Evolutionary conservation across 441 rosid genomes (phyloP).

Genomic region (Theobroma grandiflorum): DNA sequence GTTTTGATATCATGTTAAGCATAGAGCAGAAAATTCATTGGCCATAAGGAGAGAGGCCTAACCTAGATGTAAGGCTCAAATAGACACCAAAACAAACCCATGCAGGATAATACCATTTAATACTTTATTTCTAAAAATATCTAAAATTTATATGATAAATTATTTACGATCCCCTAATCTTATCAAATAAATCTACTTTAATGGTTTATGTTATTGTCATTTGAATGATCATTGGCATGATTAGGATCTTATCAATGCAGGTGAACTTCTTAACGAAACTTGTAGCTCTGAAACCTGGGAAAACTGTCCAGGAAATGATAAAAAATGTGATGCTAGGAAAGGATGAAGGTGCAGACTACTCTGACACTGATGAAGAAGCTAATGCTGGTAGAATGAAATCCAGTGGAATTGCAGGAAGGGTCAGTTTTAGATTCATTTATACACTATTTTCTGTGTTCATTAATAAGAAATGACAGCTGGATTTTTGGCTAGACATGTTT

Average conservation of each 20-base stretch:
- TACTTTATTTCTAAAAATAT: not conserved
- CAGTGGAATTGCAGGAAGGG: constrained; percentile 78
- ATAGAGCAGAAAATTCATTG: not conserved
- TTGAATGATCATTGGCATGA: constrained; percentile 26
- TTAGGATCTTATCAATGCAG: constrained; percentile 45
- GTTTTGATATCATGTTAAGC: constrained; percentile 7
- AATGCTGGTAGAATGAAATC: constrained; percentile 36
- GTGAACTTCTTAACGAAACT: constrained; percentile 92
- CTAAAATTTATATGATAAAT: not conserved
- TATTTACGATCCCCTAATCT: constrained; percentile 1
- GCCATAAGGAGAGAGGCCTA: not conserved
- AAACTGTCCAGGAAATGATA: constrained; percentile 75
- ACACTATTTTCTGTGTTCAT: not conserved
- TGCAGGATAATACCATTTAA: not conserved
- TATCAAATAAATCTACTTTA: constrained; percentile 3
- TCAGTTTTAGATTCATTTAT: constrained; percentile 37
- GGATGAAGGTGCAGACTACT: constrained; percentile 87
- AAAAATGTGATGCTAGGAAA: constrained; percentile 93
- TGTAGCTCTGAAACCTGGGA: constrained; percentile 92
- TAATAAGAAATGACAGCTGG: not conserved
- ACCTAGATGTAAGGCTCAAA: not conserved
- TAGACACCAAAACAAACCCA: not conserved
- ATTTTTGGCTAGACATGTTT: not conserved
- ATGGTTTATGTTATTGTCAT: not conserved
- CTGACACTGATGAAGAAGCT: constrained; percentile 48